Conservation (phyloP, 768 basidiomycete genomes). For the Russula sp. region DNA sequence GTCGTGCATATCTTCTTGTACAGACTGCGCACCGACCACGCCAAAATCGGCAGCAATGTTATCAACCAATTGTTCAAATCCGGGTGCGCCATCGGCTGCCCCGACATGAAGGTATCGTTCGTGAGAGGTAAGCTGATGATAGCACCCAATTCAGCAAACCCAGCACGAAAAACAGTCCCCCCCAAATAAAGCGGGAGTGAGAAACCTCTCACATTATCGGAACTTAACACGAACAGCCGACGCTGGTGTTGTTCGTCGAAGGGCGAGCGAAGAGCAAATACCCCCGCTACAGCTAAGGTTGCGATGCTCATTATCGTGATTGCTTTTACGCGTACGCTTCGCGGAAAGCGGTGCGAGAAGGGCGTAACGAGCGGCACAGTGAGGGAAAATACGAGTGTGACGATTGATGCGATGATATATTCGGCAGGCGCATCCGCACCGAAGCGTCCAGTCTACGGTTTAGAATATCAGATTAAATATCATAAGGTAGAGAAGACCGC, state of each 20-base stretch:
- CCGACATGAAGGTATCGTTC: conserved; percentile 79
- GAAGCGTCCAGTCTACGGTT: conserved; percentile 68
- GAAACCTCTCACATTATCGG: conserved; percentile 68
- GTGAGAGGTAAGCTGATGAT: conserved; percentile 59
- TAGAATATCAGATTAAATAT: not conserved
- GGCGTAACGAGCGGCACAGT: conserved; percentile 61
- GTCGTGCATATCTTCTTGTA: conserved; percentile 61
- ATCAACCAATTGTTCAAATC: conserved; percentile 59
- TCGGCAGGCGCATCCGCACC: conserved; percentile 84
- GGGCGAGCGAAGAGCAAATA: conserved; percentile 57
- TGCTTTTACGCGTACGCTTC: conserved; percentile 38
- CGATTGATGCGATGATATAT: conserved; percentile 79
- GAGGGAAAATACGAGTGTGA: conserved; percentile 55
- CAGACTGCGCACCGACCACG: conserved; percentile 40
- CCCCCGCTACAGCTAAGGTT: conserved; percentile 51
- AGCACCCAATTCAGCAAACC: not conserved
- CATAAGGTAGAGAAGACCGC: not conserved
- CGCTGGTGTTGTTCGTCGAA: conserved; percentile 89
- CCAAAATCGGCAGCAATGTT: conserved; percentile 63
- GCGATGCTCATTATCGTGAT: conserved; percentile 48
- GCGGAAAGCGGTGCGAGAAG: conserved; percentile 70
- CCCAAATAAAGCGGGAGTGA: not conserved
- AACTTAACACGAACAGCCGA: conserved; percentile 75
- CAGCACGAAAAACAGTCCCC: not conserved
- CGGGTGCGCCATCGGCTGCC: conserved; percentile 77